phyloP scores from a whole-genome alignment of 805 yeast genomes.

The Pichia rugopelliculosa region DNA sequence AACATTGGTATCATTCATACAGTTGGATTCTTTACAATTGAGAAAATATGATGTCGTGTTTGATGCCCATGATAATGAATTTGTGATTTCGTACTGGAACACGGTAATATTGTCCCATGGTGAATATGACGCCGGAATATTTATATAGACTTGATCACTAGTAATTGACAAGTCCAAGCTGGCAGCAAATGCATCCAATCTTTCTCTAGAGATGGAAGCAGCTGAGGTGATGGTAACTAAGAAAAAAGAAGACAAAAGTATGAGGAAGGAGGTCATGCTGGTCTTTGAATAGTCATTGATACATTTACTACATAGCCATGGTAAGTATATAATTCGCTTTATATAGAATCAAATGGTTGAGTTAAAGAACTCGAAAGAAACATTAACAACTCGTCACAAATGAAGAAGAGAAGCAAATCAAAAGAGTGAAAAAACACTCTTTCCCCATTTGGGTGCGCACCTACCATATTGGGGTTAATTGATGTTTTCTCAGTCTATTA shows the following conservation, averaged over 20 bases:
- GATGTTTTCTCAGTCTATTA: neutral
- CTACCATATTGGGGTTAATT: neutral
- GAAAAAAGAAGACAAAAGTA: neutral
- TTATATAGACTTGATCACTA: neutral
- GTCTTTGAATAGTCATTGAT: neutral
- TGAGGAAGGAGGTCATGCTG: neutral
- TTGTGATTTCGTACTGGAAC: neutral
- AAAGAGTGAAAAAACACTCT: neutral
- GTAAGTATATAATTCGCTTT: too few species aligned
- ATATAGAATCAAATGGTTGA: too few species aligned
- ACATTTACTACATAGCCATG: neutral
- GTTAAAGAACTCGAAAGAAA: too few species aligned
- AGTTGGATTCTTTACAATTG: neutral
- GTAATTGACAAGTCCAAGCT: neutral
- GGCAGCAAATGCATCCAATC: neutral
- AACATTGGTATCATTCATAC: neutral
- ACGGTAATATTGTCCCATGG: slow-evolving; percentile 5
- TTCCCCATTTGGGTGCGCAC: neutral
- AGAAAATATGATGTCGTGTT: neutral
- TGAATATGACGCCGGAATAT: neutral
- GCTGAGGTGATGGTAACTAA: neutral
- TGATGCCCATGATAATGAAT: neutral
- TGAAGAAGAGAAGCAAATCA: neutral
- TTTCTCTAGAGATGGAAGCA: neutral
- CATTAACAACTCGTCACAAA: neutral